Conservation (phyloP, 2,329 filamentous ascomycete genomes). For the Scytalidium sp. region DNA sequence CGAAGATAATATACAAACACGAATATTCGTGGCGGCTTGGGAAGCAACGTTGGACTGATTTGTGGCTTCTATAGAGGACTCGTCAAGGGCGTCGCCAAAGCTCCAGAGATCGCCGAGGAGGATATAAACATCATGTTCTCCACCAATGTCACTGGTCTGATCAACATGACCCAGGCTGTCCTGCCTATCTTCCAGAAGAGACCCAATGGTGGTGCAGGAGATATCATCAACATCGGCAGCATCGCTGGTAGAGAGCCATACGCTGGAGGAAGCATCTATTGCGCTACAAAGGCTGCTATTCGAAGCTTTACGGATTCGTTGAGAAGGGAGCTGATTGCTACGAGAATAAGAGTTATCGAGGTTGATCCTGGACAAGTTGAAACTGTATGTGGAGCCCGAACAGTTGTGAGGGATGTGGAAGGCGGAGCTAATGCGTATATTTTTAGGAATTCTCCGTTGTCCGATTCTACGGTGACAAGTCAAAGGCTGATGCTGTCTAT, state of each 20-base stretch:
- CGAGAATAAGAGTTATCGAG: constrained; percentile 79
- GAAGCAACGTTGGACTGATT: background rate
- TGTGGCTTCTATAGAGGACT: constrained; percentile 59
- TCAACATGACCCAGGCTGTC: constrained; percentile 94
- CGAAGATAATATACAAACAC: too few relatives aligned
- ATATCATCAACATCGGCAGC: constrained; percentile 94
- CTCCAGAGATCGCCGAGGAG: constrained; percentile 75
- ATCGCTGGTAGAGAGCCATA: constrained; percentile 91
- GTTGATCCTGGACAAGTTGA: constrained; percentile 92
- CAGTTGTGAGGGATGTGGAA: constrained; percentile 3
- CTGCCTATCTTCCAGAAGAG: constrained; percentile 74
- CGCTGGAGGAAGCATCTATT: constrained; percentile 84
- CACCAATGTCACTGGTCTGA: constrained; percentile 92
- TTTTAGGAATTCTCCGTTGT: constrained; percentile 82
- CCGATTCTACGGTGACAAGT: constrained; percentile 82
- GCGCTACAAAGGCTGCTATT: constrained; percentile 87
- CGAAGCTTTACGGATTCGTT: constrained; percentile 80
- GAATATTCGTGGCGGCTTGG: too few relatives aligned
- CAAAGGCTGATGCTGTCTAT: constrained; percentile 88
- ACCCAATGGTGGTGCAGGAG: constrained; percentile 71
- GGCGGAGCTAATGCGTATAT: background rate
- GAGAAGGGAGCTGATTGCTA: constrained; percentile 78
- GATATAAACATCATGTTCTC: constrained; percentile 87
- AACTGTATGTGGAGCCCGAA: constrained; percentile 52
- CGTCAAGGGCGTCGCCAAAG: constrained; percentile 83